phyloP scores from a whole-genome alignment of 768 basidiomycete species.

The Suillus subalutaceus region DNA sequence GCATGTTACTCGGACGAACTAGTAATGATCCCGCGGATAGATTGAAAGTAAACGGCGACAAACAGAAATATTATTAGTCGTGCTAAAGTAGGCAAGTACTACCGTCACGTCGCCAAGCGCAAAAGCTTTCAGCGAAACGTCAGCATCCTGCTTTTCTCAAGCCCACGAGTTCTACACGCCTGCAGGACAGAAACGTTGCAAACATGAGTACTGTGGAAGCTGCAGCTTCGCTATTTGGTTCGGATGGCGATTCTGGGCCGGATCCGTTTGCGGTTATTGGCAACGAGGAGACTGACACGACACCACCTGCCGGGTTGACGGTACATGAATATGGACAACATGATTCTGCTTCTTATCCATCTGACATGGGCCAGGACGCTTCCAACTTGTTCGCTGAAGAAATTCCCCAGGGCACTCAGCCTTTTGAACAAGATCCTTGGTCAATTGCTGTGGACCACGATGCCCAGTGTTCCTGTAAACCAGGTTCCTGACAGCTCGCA shows the following conservation, averaged over 20 bases:
- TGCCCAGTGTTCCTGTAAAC: constrained; percentile 16
- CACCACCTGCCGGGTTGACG: constrained; percentile 19
- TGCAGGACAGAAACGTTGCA: constrained; percentile 33
- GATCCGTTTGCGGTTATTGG: constrained; percentile 71
- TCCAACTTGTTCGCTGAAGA: constrained; percentile 43
- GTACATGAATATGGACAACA: constrained; percentile 27
- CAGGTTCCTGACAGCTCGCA: constrained; percentile 20
- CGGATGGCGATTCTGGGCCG: constrained; percentile 54
- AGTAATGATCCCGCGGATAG: neutral
- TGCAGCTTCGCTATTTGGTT: constrained; percentile 80
- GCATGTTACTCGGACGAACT: neutral
- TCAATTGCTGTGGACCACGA: constrained; percentile 25
- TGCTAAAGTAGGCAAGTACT: constrained; percentile 12
- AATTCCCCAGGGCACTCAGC: constrained; percentile 30
- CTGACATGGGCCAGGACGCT: constrained; percentile 37
- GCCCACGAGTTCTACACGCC: constrained; percentile 16
- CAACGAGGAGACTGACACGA: constrained; percentile 35
- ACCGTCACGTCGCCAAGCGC: neutral
- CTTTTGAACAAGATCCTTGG: constrained; percentile 31
- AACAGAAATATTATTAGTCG: constrained; percentile 21
- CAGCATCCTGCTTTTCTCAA: constrained; percentile 15
- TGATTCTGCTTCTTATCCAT: constrained; percentile 25
- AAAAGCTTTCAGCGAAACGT: constrained; percentile 16
- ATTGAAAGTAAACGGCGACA: constrained; percentile 27
- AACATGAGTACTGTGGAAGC: constrained; percentile 72